phyloP scores from a whole-genome alignment of 2,329 filamentous ascomycete species.

The Biscogniauxia mediterranea region DNA sequence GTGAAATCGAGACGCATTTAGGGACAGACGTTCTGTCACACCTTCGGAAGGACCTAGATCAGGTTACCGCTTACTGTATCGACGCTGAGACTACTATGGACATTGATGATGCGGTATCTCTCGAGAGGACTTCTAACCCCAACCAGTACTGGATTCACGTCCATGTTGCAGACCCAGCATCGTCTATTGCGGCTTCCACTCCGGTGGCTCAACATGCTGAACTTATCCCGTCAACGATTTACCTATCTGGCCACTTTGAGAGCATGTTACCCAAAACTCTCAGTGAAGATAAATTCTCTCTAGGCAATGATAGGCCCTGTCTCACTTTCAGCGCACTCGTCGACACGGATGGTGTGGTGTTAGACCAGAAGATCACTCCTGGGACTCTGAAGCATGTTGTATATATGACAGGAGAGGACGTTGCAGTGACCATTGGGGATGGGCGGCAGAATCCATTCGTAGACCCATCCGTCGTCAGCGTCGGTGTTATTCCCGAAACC shows the following conservation, averaged over 20 bases:
- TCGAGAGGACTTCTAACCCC: conserved; percentile 55
- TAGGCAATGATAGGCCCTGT: conserved; percentile 49
- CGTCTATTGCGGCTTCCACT: conserved; percentile 60
- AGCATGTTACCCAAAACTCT: conserved; percentile 57
- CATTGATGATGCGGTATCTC: conserved; percentile 76
- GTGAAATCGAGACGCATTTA: conserved; percentile 33
- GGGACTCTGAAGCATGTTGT: conserved; percentile 54
- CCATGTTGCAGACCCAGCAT: conserved; percentile 76
- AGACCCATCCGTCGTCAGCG: conserved; percentile 26
- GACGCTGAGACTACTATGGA: conserved; percentile 65
- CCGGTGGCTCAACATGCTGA: conserved; percentile 60
- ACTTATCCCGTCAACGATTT: conserved; percentile 57
- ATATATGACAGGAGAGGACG: conserved; percentile 53
- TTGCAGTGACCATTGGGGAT: conserved; percentile 44
- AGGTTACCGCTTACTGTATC: conserved; percentile 68
- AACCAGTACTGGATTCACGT: conserved; percentile 72
- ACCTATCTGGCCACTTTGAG: conserved; percentile 56
- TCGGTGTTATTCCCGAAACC: conserved; percentile 32
- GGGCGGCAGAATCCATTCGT: conserved; percentile 25
- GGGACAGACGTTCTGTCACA: conserved; percentile 45
- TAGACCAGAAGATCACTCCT: conserved; percentile 55
- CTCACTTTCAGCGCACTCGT: conserved; percentile 63
- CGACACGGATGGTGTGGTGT: conserved; percentile 49
- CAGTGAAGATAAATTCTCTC: conserved; percentile 52
- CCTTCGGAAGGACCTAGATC: conserved; percentile 57